Conservation (phyloP, 345 rosid genomes). For the Aurinia saxatilis region DNA sequence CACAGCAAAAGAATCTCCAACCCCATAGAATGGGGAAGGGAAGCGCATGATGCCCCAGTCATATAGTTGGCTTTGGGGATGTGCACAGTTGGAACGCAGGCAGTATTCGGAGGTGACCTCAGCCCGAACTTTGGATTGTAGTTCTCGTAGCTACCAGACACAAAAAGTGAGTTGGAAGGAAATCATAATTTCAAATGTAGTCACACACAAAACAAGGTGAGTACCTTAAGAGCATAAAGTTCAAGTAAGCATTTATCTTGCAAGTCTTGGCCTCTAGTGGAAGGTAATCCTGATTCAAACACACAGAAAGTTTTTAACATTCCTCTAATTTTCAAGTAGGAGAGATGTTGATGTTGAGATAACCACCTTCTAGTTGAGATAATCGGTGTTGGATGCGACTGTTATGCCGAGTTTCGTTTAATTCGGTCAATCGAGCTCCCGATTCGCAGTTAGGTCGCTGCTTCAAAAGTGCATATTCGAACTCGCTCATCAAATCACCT, state of each 20-base stretch:
- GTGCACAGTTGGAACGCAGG: conserved; percentile 57
- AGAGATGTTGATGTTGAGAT: neutral
- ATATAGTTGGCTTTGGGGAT: conserved; percentile 45
- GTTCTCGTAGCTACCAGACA: conserved; percentile 55
- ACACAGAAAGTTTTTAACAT: neutral
- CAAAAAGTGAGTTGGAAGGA: neutral
- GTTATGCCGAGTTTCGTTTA: conserved; percentile 41
- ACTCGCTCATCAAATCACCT: conserved; percentile 60
- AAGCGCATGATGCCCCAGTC: conserved; percentile 99
- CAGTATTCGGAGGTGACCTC: conserved; percentile 73
- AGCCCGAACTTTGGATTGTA: conserved; percentile 64
- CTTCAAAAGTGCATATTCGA: conserved; percentile 63
- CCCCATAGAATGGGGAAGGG: conserved; percentile 72
- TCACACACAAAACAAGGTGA: no score
- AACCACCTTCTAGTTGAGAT: conserved; percentile 68
- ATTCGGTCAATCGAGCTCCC: conserved; percentile 40
- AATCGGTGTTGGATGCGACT: conserved; percentile 53
- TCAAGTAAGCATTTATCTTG: conserved; percentile 81
- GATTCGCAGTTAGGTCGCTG: conserved; percentile 46
- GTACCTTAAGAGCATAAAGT: conserved; percentile 31
- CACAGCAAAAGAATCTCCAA: conserved; percentile 80
- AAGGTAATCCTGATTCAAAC: conserved; percentile 59
- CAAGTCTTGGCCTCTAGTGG: conserved; percentile 75
- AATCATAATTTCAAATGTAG: neutral
- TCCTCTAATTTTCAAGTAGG: neutral